phyloP scores from a whole-genome alignment of 176 grass and related monocot genomes.

The Oryza punctata region DNA sequence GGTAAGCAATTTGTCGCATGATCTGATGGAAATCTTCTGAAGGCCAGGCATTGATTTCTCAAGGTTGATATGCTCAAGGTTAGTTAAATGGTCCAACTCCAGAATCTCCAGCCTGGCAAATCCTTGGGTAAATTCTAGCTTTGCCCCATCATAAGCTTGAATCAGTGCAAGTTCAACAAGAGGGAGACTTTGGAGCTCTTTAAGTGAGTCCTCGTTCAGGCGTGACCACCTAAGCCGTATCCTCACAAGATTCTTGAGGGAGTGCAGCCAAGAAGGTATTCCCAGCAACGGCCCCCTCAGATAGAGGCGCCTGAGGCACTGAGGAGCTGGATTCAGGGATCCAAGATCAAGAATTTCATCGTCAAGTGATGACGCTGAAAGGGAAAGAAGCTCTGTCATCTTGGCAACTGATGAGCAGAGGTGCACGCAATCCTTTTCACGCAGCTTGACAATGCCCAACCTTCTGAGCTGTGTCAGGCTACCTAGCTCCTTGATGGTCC shows the following conservation, averaged over 20 bases:
- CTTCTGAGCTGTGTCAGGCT: slow-evolving; percentile 40
- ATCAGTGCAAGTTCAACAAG: slow-evolving; percentile 41
- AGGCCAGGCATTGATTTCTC: slow-evolving; percentile 41
- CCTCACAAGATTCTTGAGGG: slow-evolving; percentile 39
- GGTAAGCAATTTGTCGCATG: slow-evolving; percentile 26
- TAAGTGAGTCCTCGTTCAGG: slow-evolving; percentile 38
- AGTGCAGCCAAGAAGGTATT: slow-evolving; percentile 41
- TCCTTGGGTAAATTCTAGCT: slow-evolving; percentile 34
- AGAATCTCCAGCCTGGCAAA: slow-evolving; percentile 47
- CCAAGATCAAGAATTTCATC: slow-evolving; percentile 35
- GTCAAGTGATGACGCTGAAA: slow-evolving; percentile 35
- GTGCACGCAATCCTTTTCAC: slow-evolving; percentile 24
- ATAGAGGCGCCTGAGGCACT: slow-evolving; percentile 31
- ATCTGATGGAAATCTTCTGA: slow-evolving; percentile 51
- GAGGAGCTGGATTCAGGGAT: slow-evolving; percentile 21
- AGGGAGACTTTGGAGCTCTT: slow-evolving; percentile 43
- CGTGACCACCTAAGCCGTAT: slow-evolving; percentile 45
- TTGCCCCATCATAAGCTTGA: slow-evolving; percentile 39
- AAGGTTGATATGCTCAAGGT: slow-evolving; percentile 31
- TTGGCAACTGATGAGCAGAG: slow-evolving; percentile 37
- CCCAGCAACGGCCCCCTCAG: slow-evolving; percentile 38
- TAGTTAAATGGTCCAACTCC: slow-evolving; percentile 35
- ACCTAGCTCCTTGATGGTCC: slow-evolving; percentile 33
- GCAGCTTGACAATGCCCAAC: slow-evolving; percentile 49
- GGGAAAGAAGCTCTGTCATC: slow-evolving; percentile 37